phyloP scores from a whole-genome alignment of 2,329 filamentous ascomycete genomes.

The Botryosphaeria dothidea region DNA sequence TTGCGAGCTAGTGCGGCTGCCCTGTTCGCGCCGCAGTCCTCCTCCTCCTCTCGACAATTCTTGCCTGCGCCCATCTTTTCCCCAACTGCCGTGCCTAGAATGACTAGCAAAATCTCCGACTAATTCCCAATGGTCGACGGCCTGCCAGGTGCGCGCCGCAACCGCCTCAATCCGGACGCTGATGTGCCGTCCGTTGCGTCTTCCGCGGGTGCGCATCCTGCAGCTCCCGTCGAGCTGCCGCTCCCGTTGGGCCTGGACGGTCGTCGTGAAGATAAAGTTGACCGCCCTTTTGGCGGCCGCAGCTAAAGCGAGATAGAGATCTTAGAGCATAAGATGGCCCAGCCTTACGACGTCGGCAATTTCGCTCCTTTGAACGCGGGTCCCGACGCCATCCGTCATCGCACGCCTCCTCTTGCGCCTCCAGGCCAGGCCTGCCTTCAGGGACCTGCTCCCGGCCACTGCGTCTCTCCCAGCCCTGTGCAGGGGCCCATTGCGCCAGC shows the following conservation, averaged over 20 bases:
- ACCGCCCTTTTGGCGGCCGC: constrained; percentile 3
- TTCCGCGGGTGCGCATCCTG: background rate
- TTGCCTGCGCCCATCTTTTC: background rate
- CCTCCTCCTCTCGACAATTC: background rate
- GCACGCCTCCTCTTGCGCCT: background rate
- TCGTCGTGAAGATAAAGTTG: constrained; percentile 5
- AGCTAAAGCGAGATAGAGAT: constrained; percentile 2
- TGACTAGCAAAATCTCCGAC: constrained; percentile 11
- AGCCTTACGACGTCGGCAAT: background rate
- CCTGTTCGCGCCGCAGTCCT: constrained; percentile 5
- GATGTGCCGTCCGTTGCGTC: background rate
- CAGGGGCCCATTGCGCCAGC: background rate
- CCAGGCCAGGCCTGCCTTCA: background rate
- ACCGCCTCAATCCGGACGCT: background rate
- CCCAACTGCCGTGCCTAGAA: background rate
- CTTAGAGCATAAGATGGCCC: constrained; percentile 7
- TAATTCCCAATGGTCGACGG: background rate
- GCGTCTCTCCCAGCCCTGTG: constrained; percentile 1
- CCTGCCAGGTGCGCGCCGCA: background rate
- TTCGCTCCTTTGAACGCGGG: background rate
- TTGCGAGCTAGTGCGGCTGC: too few relatives aligned
- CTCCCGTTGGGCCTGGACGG: background rate
- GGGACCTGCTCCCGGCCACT: background rate
- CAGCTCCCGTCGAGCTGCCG: background rate
- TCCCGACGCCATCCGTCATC: background rate